These are phyloP conservation scores for Lentinula aciculospora DNA, from an alignment of 768 basidiomycete genomes.

Conservation along the genomic window DNA sequence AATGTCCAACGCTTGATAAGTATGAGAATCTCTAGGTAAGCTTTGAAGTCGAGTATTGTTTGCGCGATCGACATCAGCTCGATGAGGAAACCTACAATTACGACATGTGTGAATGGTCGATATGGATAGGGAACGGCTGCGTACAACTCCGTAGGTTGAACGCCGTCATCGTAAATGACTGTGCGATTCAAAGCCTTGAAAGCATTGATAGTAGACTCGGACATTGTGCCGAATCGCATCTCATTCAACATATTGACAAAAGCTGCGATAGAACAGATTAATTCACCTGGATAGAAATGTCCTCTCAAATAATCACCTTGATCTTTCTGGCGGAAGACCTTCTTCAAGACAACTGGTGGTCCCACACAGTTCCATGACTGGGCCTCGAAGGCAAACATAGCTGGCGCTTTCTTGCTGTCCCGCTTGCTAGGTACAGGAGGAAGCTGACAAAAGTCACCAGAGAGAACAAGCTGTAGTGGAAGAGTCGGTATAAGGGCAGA, in stretches of 20 bases:
- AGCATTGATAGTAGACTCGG: slow-evolving; percentile 30
- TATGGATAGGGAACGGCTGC: slow-evolving; percentile 10
- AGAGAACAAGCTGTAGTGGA: slow-evolving; percentile 60
- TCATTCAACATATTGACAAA: slow-evolving; percentile 87
- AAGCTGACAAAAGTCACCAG: slow-evolving; percentile 89
- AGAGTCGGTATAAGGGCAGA: not conserved
- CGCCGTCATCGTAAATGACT: slow-evolving; percentile 62
- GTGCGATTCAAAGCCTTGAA: slow-evolving; percentile 55
- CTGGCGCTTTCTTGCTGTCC: slow-evolving; percentile 40
- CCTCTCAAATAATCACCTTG: slow-evolving; percentile 40
- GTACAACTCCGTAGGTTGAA: slow-evolving; percentile 80
- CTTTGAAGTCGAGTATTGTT: slow-evolving; percentile 48
- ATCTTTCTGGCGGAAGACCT: slow-evolving; percentile 87
- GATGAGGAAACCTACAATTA: slow-evolving; percentile 54
- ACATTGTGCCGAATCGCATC: slow-evolving; percentile 73
- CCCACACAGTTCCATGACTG: slow-evolving; percentile 66
- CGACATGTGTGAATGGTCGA: not conserved
- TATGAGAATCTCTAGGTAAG: slow-evolving; percentile 30
- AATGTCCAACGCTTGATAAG: slow-evolving; percentile 39
- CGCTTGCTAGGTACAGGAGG: slow-evolving; percentile 67
- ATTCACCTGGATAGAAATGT: not conserved
- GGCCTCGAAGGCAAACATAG: slow-evolving; percentile 78
- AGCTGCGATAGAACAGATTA: slow-evolving; percentile 21
- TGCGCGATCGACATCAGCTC: slow-evolving; percentile 65
- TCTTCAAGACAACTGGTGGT: slow-evolving; percentile 48